These are phyloP conservation scores for Russula olivacea DNA, from an alignment of 768 basidiomycete species.

Conservation along the genomic window DNA sequence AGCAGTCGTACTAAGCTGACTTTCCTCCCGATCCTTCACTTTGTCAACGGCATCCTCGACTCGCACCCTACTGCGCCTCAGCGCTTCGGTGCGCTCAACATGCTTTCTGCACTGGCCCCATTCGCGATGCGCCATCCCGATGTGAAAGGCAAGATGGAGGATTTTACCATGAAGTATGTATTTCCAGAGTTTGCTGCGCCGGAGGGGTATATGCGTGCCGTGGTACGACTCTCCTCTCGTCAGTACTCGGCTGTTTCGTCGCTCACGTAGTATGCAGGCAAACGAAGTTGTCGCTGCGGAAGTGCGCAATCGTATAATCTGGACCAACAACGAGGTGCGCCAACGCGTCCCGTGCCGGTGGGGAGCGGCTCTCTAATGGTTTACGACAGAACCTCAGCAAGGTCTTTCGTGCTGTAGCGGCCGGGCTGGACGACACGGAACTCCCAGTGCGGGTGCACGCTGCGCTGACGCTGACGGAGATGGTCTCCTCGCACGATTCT, in stretches of 20 bases:
- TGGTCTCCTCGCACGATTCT: slow-evolving; percentile 57
- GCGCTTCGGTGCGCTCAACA: slow-evolving; percentile 80
- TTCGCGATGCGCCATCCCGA: slow-evolving; percentile 84
- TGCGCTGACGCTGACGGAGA: slow-evolving; percentile 70
- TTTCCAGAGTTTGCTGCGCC: slow-evolving; percentile 60
- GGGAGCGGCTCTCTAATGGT: not conserved
- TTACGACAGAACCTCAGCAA: slow-evolving; percentile 49
- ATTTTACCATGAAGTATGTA: slow-evolving; percentile 68
- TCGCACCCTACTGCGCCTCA: slow-evolving; percentile 59
- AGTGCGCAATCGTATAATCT: slow-evolving; percentile 61
- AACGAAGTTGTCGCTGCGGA: slow-evolving; percentile 75
- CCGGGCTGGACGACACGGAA: slow-evolving; percentile 68
- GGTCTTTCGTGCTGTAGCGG: slow-evolving; percentile 60
- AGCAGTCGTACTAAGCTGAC: slow-evolving; percentile 76
- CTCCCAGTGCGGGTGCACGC: slow-evolving; percentile 84
- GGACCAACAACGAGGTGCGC: slow-evolving; percentile 56
- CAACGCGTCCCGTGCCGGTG: not conserved
- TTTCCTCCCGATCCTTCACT: slow-evolving; percentile 72
- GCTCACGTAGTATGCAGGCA: slow-evolving; percentile 44
- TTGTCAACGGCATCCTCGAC: slow-evolving; percentile 68
- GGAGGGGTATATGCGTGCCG: slow-evolving; percentile 70
- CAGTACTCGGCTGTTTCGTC: not conserved
- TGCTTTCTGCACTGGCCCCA: slow-evolving; percentile 67
- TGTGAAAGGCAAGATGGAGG: slow-evolving; percentile 69
- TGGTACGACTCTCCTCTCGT: slow-evolving; percentile 42